These are phyloP conservation scores for Phoma sp. DNA, from an alignment of 2,329 filamentous ascomycete genomes.

Conservation along the genomic window DNA sequence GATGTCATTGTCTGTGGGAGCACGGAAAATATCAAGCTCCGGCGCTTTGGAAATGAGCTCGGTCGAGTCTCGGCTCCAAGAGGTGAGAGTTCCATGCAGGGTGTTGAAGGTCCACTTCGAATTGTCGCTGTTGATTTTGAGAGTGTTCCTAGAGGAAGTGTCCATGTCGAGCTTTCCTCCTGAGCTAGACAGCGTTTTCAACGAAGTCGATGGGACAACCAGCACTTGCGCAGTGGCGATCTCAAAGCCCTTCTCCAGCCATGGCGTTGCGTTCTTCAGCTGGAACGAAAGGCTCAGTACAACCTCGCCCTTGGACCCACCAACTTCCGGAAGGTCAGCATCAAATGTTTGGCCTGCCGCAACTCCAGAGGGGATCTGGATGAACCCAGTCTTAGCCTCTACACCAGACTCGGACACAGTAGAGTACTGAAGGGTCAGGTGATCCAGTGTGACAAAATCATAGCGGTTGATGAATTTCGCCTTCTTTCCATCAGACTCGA, in stretches of 20 bases:
- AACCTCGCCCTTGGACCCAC: constrained; percentile 19
- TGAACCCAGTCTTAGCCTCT: constrained; percentile 17
- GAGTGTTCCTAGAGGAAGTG: constrained; percentile 23
- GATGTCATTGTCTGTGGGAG: constrained; percentile 71
- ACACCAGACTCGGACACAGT: constrained; percentile 16
- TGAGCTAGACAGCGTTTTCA: constrained; percentile 45
- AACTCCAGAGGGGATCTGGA: constrained; percentile 37
- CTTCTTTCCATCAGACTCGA: constrained; percentile 29
- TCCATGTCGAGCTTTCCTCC: constrained; percentile 50
- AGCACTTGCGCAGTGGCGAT: constrained; percentile 47
- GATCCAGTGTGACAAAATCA: constrained; percentile 50
- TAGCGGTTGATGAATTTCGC: constrained; percentile 44
- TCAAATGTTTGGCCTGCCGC: constrained; percentile 37
- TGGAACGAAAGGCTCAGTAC: constrained; percentile 41
- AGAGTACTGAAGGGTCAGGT: constrained; percentile 35
- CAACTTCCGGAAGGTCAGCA: constrained; percentile 31
- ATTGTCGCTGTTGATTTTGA: constrained; percentile 29
- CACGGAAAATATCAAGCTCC: constrained; percentile 66
- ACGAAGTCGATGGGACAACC: constrained; percentile 18
- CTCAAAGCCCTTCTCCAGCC: constrained; percentile 45
- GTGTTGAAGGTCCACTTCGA: constrained; percentile 59
- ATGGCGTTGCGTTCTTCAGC: constrained; percentile 42
- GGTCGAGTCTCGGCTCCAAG: constrained; percentile 37
- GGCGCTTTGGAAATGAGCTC: constrained; percentile 45
- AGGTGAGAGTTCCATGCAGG: constrained; percentile 60